Evolutionary conservation across 116 monocot genomes (phyloP).

Genomic region (Trichopus zeylanicus): DNA sequence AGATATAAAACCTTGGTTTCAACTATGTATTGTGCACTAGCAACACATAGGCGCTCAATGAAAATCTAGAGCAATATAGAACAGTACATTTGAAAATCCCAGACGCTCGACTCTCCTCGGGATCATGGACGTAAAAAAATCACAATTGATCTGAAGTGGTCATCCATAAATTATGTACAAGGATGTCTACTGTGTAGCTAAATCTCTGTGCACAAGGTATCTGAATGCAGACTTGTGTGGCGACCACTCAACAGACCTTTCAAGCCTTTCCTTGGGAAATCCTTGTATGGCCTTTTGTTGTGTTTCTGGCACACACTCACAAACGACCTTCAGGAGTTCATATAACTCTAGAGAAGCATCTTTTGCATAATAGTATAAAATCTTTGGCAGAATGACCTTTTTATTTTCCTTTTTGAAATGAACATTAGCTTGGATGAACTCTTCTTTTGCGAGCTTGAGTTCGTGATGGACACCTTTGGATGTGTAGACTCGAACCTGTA

Average conservation of each 20-base stretch:
- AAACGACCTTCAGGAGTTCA: conserved; percentile 31
- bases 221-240: conserved; percentile 48
- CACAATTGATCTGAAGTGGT: no score
- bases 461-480: conserved; percentile 36
- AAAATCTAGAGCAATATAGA: no score
- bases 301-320: conserved; percentile 27
- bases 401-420: conserved; percentile 25
- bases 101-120: no score
- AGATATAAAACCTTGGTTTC: no score
- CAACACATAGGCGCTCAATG: no score
- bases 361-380: conserved; percentile 42
- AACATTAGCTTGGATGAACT: conserved; percentile 46
- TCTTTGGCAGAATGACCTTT: conserved; percentile 45
- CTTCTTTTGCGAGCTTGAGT: conserved; percentile 33
- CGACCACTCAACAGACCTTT: conserved; percentile 34
- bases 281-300: conserved; percentile 21
- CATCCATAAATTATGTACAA: no score
- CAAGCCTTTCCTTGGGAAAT: conserved; percentile 24
- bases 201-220: conserved; percentile 57
- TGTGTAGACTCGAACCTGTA: conserved; percentile 52
- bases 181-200: conserved; percentile 15
- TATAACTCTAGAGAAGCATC: conserved; percentile 34
- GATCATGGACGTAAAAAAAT: no score
- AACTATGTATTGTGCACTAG: no score
- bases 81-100: no score